Conservation (phyloP, 148 eudicot species). For the Amaranthus hypochondriacus region DNA sequence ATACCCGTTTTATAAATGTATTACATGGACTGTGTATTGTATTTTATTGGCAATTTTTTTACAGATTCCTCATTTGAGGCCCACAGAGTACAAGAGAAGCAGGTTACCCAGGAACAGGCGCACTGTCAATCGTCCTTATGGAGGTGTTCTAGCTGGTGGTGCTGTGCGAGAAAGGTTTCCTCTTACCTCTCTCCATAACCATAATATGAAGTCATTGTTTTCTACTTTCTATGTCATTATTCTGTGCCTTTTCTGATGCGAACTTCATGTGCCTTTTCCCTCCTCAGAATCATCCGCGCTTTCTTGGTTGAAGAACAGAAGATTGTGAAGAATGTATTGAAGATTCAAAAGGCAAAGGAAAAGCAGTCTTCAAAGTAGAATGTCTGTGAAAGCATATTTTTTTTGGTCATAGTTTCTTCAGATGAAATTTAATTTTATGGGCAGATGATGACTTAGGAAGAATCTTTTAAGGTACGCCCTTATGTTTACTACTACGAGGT, state of each 20-base stretch:
- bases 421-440: conserved; percentile 20
- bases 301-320: conserved; percentile 57
- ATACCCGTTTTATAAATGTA: background rate
- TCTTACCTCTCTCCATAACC: background rate
- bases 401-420: conserved; percentile 8
- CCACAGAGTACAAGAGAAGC: conserved; percentile 52
- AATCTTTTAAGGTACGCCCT: conserved; percentile 15
- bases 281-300: conserved; percentile 44
- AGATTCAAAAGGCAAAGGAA: conserved; percentile 56
- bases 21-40: background rate
- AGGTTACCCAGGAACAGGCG: conserved; percentile 54
- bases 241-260: background rate
- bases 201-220: background rate
- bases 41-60: background rate
- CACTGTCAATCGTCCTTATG: conserved; percentile 58
- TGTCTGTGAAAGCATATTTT: background rate
- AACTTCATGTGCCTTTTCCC: background rate
- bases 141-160: conserved; percentile 53
- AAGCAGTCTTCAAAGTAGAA: conserved; percentile 39
- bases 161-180: conserved; percentile 60
- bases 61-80: conserved; percentile 62
- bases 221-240: background rate
- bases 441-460: conserved; percentile 20
- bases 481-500: conserved; percentile 26
- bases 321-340: conserved; percentile 55